Percentiles rank a stretch among this genome's conserved stretches.
Evolutionary conservation across 768 basidiomycete species (phyloP).

Genomic region (Fistulinella prunicolor): DNA sequence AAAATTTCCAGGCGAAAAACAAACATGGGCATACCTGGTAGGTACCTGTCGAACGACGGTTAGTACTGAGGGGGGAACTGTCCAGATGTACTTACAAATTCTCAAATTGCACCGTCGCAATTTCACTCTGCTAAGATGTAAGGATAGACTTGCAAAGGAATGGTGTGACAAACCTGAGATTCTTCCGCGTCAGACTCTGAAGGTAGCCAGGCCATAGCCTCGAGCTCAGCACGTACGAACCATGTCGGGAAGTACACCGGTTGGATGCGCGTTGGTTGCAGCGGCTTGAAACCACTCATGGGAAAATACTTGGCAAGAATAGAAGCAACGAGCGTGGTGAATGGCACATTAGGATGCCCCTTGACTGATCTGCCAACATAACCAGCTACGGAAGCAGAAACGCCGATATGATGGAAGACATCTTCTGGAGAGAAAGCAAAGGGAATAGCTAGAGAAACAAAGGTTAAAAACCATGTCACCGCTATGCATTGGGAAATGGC

Average conservation of each 20-base stretch:
- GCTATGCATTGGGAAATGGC: conserved; percentile 2
- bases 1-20: not conserved
- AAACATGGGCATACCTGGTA: conserved; percentile 24
- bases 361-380: conserved; percentile 18
- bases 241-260: conserved; percentile 64
- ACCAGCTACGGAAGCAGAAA: conserved; percentile 32
- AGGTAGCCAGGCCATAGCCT: conserved; percentile 33
- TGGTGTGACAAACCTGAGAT: conserved; percentile 21
- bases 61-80: conserved; percentile 4
- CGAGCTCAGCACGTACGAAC: conserved; percentile 55
- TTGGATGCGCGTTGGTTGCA: conserved; percentile 45
- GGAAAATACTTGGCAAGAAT: conserved; percentile 38
- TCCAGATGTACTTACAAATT: conserved; percentile 44
- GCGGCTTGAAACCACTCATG: conserved; percentile 35
- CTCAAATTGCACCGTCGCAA: conserved; percentile 34
- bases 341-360: conserved; percentile 12
- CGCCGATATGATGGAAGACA: conserved; percentile 40
- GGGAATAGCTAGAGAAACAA: conserved; percentile 42
- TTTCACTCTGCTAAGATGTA: conserved; percentile 27
- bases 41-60: conserved; percentile 23
- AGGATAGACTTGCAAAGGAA: conserved; percentile 3
- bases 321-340: conserved; percentile 28
- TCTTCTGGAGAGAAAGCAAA: conserved; percentile 47
- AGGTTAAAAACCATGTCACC: conserved; percentile 7
- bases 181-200: conserved; percentile 22